phyloP scores from a whole-genome alignment of 1,139 yeast species.

The Wickerhamiella infanticola region DNA sequence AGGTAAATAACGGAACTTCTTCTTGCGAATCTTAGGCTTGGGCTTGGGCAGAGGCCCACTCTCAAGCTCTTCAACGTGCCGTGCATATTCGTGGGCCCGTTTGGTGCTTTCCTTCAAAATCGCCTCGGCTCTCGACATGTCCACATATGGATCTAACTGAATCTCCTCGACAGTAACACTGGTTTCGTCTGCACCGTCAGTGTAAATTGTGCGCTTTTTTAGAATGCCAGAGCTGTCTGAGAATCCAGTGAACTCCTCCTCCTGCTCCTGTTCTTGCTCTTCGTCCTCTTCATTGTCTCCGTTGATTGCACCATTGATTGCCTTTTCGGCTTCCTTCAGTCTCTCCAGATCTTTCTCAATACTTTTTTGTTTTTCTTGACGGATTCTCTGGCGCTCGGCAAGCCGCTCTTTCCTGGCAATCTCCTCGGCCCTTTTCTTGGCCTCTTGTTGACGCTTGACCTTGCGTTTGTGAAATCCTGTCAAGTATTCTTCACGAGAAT shows the following conservation, averaged over 20 bases:
- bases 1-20: slow-evolving; percentile 58
- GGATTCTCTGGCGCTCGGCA: slow-evolving; percentile 53
- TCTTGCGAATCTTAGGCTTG: slow-evolving; percentile 37
- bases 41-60: slow-evolving; percentile 10
- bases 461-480: slow-evolving; percentile 96
- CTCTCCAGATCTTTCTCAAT: slow-evolving; percentile 46
- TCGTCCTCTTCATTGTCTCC: slow-evolving; percentile 13
- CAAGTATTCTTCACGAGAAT: slow-evolving; percentile 43
- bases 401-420: slow-evolving; percentile 56
- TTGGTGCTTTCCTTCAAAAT: slow-evolving; percentile 24
- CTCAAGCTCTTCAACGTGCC: slow-evolving; percentile 16
- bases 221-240: slow-evolving; percentile 29
- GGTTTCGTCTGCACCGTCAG: slow-evolving; percentile 18
- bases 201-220: slow-evolving; percentile 47
- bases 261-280: slow-evolving; percentile 14
- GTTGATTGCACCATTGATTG: slow-evolving; percentile 26
- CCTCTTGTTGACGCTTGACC: slow-evolving; percentile 72
- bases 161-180: slow-evolving; percentile 21
- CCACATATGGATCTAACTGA: slow-evolving; percentile 19
- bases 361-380: slow-evolving; percentile 56
- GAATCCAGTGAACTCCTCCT: slow-evolving; percentile 21
- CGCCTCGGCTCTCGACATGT: slow-evolving; percentile 19
- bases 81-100: slow-evolving; percentile 23
- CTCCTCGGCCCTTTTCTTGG: slow-evolving; percentile 58
- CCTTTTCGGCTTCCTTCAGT: slow-evolving; percentile 33